Evolutionary conservation across 495 filamentous ascomycete species (phyloP), one percentile per base, ranked within the genome.

Genomic region (Bathelium albidoporum): DNA sequence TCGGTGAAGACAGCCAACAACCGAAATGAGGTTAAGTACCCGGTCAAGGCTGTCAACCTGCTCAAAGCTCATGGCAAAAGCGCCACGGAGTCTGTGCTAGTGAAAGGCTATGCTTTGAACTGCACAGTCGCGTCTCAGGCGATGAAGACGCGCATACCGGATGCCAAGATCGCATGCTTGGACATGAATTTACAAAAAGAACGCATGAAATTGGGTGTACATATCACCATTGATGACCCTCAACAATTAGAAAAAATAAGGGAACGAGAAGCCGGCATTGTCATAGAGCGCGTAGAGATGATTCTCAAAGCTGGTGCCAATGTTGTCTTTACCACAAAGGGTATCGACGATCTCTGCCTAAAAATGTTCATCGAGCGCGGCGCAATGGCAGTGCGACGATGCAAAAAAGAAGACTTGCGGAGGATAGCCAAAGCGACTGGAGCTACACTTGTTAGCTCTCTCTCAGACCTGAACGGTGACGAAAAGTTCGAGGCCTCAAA

Each of bases 141-240:
- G 44, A 99, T 99, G 95, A 90, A 84, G 69, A 99, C 95, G 29
- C 85, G 91, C 66, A 80, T 97, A 70, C 84, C 83, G 58, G 91
- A 97, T 76, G 94, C 95, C 66, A 97, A 95, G 79, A 97, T 99
- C 74, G 94, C 94, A 49, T 89, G 90, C 72, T 79, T 99, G 58
- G 94, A 99, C 73, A 97, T 99, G 79, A 99, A 99, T 76, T 75
- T 99, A 66, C 93, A 97, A 73, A 99, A 97, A 77, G 91, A 96
- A 78, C 83, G 94, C 65, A 97, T 99, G 94, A 97, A 97, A 82
- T 80, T 99, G 18, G 94, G 94, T 65, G 95, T 99, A 59, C 91
- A 99, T 70, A 96, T 99, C 73, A 97, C 94, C 24, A 88, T 99
- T 61, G 94, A 97, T 62, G 94, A 99, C 73, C 94, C 94, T 32